Base-by-base conservation (phyloP, 2,329 filamentous ascomycete genomes). In the Neodidymelliopsis sp. region DNA sequence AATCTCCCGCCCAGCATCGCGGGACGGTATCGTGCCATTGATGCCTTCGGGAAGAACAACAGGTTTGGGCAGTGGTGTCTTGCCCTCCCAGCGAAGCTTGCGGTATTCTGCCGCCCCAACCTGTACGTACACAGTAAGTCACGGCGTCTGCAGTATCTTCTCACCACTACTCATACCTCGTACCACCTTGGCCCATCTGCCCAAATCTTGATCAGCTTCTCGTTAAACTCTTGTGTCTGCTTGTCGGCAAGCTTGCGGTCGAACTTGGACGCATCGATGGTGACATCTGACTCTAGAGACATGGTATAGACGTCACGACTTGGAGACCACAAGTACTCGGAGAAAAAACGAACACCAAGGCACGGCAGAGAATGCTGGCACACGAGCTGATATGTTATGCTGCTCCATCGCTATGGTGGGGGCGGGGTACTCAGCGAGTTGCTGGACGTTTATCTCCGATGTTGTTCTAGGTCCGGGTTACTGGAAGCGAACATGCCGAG, bases 21-120 rank as follows among this genome's bases (percentile, higher is more conserved):
- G 71, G 1, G 81, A 84, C 0, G 81, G 81, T 6, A 85, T 69
- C 0, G 54, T 66, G 49, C 75, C 71, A 43, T 82, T 76, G 6
- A 76, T 66, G 19, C 76, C 82, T 13, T 72, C 68, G 0, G 76
- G 70, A 0, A 84, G 67, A 3, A 78, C 69, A 2, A 73, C 63
- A 0, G 79, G 78, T 42, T 71, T 72, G 2, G 80, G 79, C 2
- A 83, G 60, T 0, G 77, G 71, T 0, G 80, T 82, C 57, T 84
- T 77, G 28, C 81, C 82, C 16, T 75, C 75, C 69, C 74, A 77
- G 11, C 78, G 72, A 76, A 84, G 80, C 55, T 80, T 71, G 4
- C 83, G 76, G 60, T 82, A 84, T 57, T 76, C 77, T 11, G 74
- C 71, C 6, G 80, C 79, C 7, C 82, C 82, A 27, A 83, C 75